These are phyloP conservation scores for Clitocybe nebularis DNA, from an alignment of 1,284 basidiomycete genomes.

Conservation along the genomic window DNA sequence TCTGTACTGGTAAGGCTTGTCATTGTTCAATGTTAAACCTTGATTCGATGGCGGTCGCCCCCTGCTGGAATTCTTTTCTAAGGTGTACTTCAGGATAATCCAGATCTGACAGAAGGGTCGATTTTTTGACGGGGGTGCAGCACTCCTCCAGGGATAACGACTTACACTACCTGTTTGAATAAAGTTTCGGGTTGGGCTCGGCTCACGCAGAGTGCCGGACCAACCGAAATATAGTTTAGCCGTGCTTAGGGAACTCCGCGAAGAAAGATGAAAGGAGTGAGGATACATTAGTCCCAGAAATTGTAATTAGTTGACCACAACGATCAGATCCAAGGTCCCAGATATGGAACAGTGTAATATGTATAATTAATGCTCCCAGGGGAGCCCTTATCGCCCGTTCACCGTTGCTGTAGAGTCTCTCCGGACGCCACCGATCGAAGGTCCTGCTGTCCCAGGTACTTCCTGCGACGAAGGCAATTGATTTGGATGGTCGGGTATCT, in stretches of 20 bases:
- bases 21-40: no score
- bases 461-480: slow-evolving; percentile 41
- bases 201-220: no score
- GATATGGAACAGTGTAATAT: not conserved
- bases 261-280: no score
- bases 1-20: slow-evolving; percentile 5
- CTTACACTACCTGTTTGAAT: no score
- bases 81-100: no score
- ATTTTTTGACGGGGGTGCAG: not conserved
- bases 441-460: slow-evolving; percentile 24
- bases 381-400: slow-evolving; percentile 35
- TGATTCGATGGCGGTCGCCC: no score
- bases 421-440: slow-evolving; percentile 34
- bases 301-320: slow-evolving; percentile 4
- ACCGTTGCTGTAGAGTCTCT: slow-evolving; percentile 61
- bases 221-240: no score
- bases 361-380: slow-evolving; percentile 4
- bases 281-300: no score
- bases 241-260: no score
- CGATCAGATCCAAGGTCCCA: slow-evolving; percentile 6
- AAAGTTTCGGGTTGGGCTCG: no score
- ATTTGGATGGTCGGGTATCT: slow-evolving; percentile 88
- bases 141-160: not conserved
- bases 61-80: no score
- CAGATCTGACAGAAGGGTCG: no score